These are phyloP conservation scores for Salvia splendens DNA, from an alignment of 257 asterid genomes.

Conservation along the genomic window DNA sequence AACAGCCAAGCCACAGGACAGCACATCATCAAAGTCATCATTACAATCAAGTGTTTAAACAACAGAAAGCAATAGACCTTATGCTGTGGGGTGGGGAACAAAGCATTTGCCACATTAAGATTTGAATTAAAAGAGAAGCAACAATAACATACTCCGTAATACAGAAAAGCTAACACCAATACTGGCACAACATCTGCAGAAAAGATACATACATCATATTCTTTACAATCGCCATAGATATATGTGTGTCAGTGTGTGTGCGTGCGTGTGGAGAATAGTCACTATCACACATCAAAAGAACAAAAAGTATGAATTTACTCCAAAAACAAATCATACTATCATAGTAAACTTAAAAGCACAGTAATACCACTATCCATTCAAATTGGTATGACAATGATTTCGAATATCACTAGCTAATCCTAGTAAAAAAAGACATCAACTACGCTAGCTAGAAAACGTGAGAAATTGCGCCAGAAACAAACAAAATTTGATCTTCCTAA, in stretches of 20 bases:
- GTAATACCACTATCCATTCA: background rate
- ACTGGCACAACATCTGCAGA: background rate
- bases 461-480: background rate
- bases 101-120: background rate
- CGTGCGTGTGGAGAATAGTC: background rate
- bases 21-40: background rate
- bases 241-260: background rate
- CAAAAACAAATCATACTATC: conserved; percentile 6
- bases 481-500: background rate
- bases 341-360: background rate
- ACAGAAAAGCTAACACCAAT: background rate
- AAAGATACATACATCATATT: background rate
- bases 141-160: background rate
- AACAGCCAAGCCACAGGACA: background rate
- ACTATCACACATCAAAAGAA: background rate
- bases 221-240: background rate
- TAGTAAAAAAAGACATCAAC: background rate
- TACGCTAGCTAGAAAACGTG: background rate
- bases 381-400: background rate
- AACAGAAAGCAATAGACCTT: too few relatives aligned
- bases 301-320: background rate
- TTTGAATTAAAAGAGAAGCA: background rate
- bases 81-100: too few relatives aligned
- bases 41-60: background rate
- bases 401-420: background rate